Evolutionary conservation across 805 yeast genomes (phyloP), one percentile per base, ranked within the genome.

Genomic region (Saturnispora zaruensis): DNA sequence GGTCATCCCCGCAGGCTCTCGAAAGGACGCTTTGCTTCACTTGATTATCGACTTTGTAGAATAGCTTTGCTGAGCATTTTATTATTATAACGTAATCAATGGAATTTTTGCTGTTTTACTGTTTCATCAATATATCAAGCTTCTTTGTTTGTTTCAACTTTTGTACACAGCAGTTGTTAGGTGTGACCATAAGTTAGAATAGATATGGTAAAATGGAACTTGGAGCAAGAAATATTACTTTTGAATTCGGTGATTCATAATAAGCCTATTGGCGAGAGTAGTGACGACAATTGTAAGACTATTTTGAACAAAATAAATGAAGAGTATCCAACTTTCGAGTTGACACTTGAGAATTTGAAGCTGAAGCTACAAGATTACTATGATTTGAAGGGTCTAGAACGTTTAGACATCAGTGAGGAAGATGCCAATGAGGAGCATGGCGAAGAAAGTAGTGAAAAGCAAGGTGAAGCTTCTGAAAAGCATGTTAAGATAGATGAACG

Each of bases 1-100:
- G 25, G 43, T 54, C 41, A 72, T 73, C 18, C 65, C 61, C 26
- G 51, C 55, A 25, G 79, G 71, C 0, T 56, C 65, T 1, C 70
- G 64, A 44, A 77, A 76, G 56, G 66, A 56, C 14, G 79, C 69
- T 30, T 59, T 75, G 60, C 64, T 77, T 16, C 68, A 65, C 7
- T 73, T 70, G 51, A 74, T 77, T 21, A 48, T 36, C 1, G 65
- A 60, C 8, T 64, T 57, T 47, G 42, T 57, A 51, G 41, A 23
- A 16, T 36, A 36, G 13, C 14, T 18, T 7, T 6, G 8, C 13
- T 34, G 37, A 34, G 37, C 37, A 34, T 8, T 11, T 6, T 11
- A 9, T 3, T 28, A 7, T 28, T 28, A 28, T 28, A 28, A 9
- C 32, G 32, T 28, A 11, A 28, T 13, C 11, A 28, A 5, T 28